phyloP scores from a whole-genome alignment of 768 basidiomycete genomes.

The Amanita thiersii region DNA sequence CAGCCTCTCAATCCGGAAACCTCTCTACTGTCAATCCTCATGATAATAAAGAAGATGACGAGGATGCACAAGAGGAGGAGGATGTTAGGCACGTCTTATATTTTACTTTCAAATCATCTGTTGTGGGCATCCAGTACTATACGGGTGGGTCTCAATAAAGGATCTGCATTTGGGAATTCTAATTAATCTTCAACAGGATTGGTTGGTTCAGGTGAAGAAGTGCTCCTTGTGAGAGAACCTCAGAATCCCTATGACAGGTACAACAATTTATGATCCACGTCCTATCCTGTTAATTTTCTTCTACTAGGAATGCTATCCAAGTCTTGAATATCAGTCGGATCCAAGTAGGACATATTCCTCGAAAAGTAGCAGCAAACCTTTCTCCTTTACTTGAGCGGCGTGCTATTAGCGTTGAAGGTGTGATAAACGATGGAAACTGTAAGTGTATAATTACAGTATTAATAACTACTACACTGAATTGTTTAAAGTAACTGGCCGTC shows the following conservation, averaged over 20 bases:
- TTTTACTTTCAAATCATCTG: slow-evolving; percentile 44
- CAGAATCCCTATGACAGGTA: slow-evolving; percentile 64
- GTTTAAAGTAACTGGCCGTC: too few species aligned
- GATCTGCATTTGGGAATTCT: slow-evolving; percentile 7
- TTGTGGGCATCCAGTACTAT: slow-evolving; percentile 86
- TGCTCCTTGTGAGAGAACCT: slow-evolving; percentile 59
- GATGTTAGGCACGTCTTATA: slow-evolving; percentile 64
- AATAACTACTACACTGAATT: neutral
- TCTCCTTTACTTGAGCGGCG: slow-evolving; percentile 64
- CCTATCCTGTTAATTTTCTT: neutral
- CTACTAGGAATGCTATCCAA: slow-evolving; percentile 64
- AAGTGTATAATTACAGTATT: slow-evolving; percentile 10
- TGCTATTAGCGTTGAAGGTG: slow-evolving; percentile 64
- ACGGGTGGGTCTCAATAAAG: slow-evolving; percentile 30
- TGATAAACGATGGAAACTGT: slow-evolving; percentile 64
- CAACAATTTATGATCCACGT: slow-evolving; percentile 3
- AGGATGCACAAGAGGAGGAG: slow-evolving; percentile 32
- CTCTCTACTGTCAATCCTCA: slow-evolving; percentile 13
- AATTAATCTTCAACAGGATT: slow-evolving; percentile 40
- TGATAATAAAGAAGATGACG: slow-evolving; percentile 32
- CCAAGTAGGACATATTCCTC: slow-evolving; percentile 80
- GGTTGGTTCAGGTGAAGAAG: slow-evolving; percentile 76
- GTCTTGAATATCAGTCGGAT: slow-evolving; percentile 66
- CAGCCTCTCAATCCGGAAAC: neutral
- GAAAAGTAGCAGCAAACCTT: slow-evolving; percentile 46